Evolutionary conservation across 352 stramenopile species (phyloP), one percentile per base, ranked within the genome.

Genomic region (Elongisporangium anandrum): DNA sequence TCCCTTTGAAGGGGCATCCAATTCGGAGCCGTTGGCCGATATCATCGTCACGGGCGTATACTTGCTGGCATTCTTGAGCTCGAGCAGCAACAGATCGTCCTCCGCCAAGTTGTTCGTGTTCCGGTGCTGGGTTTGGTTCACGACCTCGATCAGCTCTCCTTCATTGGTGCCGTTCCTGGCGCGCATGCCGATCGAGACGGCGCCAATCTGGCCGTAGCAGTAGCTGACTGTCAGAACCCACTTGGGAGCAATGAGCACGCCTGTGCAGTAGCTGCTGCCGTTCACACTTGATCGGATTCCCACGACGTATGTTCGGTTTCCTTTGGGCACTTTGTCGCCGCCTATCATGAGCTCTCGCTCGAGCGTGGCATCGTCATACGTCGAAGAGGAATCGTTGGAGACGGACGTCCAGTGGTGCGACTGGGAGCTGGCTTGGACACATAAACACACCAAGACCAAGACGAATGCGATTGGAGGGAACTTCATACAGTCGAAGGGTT

Each of bases 61-160:
- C 2, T 65, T 72, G 39, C 65, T 77, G 6, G 67, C 55, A 4
- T 50, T 59, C 49, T 74, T 64, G 22, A 82, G 72, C 66, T 77
- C 71, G 12, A 92, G 59, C 19, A 94, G 74, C 20, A 73, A 52
- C 56, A 80, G 81, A 58, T 92, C 85, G 51, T 82, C 70, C 19
- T 57, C 61, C 20, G 53, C 68, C 20, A 55, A 26, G 23, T 41
- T 19, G 26, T 57, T 48, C 17, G 61, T 66, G 45, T 74, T 79
- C 8, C 75, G 81, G 63, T 91, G 79, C 23, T 61, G 68, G 19
- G 66, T 79, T 6, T 79, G 51, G 17, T 67, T 68, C 16, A 73
- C 56, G 23, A 88, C 73, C 19, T 63, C 56, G 56, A 87, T 83
- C 52, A 69, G 68, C 56, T 83, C 70, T 5, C 74, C 72, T 52